A percentile compares a stretch with the other conserved stretches of the same genome.
phyloP scores from a whole-genome alignment of 331 rosid species.

The Arachis monticola region DNA sequence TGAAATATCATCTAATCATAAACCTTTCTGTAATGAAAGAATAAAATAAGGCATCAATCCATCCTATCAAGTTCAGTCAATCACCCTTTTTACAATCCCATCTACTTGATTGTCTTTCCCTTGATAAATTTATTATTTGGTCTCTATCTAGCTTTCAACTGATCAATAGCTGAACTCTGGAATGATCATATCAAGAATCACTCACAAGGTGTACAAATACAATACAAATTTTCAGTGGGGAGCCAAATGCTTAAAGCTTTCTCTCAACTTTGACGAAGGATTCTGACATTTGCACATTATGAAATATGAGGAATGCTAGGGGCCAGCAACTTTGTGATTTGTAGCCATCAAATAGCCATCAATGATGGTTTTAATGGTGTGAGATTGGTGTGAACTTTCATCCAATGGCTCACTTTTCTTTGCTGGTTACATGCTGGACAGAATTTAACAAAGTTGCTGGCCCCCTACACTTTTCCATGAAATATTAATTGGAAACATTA shows the following conservation, averaged over 20 bases:
- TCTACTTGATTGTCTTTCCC: background rate
- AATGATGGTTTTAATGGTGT: too few species aligned
- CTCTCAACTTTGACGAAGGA: background rate
- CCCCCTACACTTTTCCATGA: background rate
- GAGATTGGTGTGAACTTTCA: too few species aligned
- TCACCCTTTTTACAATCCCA: background rate
- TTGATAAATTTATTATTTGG: background rate
- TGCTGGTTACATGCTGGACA: too few species aligned
- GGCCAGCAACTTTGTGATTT: too few species aligned
- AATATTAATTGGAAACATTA: background rate
- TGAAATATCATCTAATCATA: slow-evolving; percentile 36
- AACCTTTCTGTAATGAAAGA: slow-evolving; percentile 29
- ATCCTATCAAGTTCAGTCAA: background rate
- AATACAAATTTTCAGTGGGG: background rate
- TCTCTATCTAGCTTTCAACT: slow-evolving; percentile 20
- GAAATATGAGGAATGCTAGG: too few species aligned
- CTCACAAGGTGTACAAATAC: slow-evolving; percentile 22
- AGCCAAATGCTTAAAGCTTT: slow-evolving; percentile 24
- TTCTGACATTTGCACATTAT: background rate
- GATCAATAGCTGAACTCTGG: slow-evolving; percentile 12
- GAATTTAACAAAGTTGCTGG: too few species aligned
- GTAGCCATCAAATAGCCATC: too few species aligned
- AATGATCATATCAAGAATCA: slow-evolving; percentile 3
- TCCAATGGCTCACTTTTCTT: too few species aligned
- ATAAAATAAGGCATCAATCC: slow-evolving; percentile 37